Evolutionary conservation across 345 rosid genomes (phyloP), one percentile per base, ranked within the genome.

Genomic region (Arabis alpina): DNA sequence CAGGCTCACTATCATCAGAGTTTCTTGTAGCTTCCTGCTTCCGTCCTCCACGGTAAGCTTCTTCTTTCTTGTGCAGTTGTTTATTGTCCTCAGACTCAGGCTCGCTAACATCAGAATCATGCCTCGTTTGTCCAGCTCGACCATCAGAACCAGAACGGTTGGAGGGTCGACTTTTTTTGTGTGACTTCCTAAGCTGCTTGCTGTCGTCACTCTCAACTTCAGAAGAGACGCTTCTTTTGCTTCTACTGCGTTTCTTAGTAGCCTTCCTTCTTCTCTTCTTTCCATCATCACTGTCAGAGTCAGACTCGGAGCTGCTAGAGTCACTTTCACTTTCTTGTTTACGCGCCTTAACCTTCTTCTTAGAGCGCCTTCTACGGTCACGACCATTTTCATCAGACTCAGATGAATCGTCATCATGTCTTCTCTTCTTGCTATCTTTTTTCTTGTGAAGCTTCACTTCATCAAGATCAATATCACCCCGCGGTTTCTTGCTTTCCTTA

Each of bases 381-480:
- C 44, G 54, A 56, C 80, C 81, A 72, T 52, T 70, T 60, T 73
- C 86, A 32, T 75, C 78, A 3, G 82, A 72, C 53, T 86, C 96
- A 13, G 90, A 84, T 43, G 84, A 79, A 49, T 85, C n/a, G n/a
- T n/a, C 85, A 72, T 45, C 76, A 42, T 58, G 82, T 61, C 78
- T 79, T 79, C 80, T 83, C 77, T 68, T 78, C 47, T 56, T 80
- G 41, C 71, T 70, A 47, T 42, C 79, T 49, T 73, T 71, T 65
- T 76, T 85, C 80, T 70, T 72, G 54, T 24, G 64, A 30, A 25
- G 81, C 66, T 74, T 76, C 27, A 60, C 39, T 56, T 68, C 74
- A 28, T 64, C 82, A 28, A 42, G 4, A 53, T 58, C 79, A 71
- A 60, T 81, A 30, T 64, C 71, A 61, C 52, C 80, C 8, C 16